Conservation (phyloP, 1,284 basidiomycete genomes). For the Trichosporon asahii region DNA sequence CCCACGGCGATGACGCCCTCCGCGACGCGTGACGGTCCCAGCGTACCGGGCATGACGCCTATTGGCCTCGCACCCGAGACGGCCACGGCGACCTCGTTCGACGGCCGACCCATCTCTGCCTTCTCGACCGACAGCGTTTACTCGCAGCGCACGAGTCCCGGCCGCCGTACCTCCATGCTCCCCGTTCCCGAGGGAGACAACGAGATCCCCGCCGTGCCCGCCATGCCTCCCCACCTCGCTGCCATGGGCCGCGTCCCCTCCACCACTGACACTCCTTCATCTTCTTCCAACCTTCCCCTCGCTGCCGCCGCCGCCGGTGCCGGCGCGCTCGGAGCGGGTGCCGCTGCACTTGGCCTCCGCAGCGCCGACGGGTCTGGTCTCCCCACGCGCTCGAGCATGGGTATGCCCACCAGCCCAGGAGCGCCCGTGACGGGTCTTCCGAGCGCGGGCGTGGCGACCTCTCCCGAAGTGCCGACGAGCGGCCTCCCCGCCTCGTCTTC, state of each 20-base stretch:
- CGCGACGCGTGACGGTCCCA: background rate
- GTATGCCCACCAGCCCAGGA: background rate
- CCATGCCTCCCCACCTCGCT: background rate
- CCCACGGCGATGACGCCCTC: background rate
- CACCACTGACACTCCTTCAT: background rate
- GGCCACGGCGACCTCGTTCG: background rate
- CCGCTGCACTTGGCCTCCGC: background rate
- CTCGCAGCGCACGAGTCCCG: background rate
- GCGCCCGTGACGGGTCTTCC: background rate
- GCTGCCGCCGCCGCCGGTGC: background rate
- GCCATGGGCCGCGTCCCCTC: background rate
- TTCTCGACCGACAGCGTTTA: constrained; percentile 10
- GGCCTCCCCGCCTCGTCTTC: background rate
- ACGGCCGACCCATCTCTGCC: background rate
- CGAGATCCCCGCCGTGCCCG: background rate
- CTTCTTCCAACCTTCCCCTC: background rate
- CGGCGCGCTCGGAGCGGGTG: background rate
- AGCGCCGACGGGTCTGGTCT: background rate
- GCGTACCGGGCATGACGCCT: background rate
- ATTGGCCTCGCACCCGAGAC: background rate
- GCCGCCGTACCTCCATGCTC: background rate
- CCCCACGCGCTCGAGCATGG: background rate
- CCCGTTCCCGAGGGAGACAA: background rate
- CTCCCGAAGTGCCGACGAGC: background rate
- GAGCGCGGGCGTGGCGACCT: background rate